Conservation (phyloP, 2,329 filamentous ascomycete species). For the Cercospora sesami region DNA sequence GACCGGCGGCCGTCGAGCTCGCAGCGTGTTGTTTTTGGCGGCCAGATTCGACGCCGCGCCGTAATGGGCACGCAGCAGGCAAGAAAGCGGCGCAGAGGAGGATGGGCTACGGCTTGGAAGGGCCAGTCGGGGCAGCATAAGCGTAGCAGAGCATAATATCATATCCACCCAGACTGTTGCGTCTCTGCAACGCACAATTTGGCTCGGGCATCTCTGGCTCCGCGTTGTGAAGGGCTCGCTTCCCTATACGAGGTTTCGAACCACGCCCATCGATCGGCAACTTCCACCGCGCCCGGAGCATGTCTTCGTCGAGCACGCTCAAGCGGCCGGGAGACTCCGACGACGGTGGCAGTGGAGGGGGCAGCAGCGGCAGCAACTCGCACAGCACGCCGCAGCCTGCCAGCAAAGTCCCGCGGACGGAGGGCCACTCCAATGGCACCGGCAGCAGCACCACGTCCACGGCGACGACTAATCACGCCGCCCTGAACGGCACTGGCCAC, state of each 20-base stretch:
- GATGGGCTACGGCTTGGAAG: not conserved
- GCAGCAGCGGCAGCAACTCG: conserved; percentile 4
- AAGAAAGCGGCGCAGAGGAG: conserved; percentile 2
- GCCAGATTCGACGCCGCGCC: conserved; percentile 11
- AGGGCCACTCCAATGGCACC: conserved; percentile 8
- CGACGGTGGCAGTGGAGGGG: conserved; percentile 14
- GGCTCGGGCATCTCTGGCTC: not conserved
- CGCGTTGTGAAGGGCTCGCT: not conserved
- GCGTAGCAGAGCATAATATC: not conserved
- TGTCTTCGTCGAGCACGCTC: conserved; percentile 21
- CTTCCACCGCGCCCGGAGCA: conserved; percentile 25
- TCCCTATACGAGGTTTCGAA: conserved; percentile 6
- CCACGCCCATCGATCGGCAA: conserved; percentile 21
- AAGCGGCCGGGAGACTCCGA: conserved; percentile 33
- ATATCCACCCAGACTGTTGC: not conserved
- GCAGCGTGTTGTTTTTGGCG: not conserved
- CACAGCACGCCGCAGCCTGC: conserved; percentile 8
- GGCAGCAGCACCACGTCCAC: conserved; percentile 1
- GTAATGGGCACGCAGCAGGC: conserved; percentile 5
- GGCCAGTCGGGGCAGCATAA: not conserved
- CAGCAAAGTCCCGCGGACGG: conserved; percentile 9
- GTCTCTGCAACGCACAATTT: not conserved
- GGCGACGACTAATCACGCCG: not conserved
- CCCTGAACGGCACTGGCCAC: not conserved
- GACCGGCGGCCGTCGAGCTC: not conserved